A percentile compares a stretch with the other conserved stretches of the same genome.
Evolutionary conservation across 345 rosid genomes (phyloP).

Genomic region (Eutrema japonicum): DNA sequence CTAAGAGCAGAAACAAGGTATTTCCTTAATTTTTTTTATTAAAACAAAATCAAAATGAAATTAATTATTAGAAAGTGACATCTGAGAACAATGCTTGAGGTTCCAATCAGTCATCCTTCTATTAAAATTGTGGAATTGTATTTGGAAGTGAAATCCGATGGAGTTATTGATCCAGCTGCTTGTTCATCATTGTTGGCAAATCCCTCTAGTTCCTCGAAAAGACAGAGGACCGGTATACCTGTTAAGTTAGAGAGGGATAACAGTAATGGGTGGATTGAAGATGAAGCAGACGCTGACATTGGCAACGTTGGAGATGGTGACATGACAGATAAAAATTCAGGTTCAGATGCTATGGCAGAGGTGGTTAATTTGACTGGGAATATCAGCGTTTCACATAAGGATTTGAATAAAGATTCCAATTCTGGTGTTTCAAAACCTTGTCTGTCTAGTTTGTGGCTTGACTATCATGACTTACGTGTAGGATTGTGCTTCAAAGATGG

Average conservation of each 20-base stretch:
- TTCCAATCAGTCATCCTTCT: neutral
- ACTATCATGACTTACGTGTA: neutral
- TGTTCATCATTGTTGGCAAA: neutral
- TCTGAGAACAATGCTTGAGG: no score
- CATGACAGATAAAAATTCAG: neutral
- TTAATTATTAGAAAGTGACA: no score
- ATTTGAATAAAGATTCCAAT: neutral
- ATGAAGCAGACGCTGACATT: neutral
- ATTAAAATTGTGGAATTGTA: neutral
- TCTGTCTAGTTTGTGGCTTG: constrained; percentile 20
- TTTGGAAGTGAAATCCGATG: neutral
- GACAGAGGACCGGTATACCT: neutral
- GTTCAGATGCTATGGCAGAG: neutral
- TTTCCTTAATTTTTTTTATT: no score
- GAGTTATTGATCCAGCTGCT: neutral
- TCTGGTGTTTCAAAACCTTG: neutral
- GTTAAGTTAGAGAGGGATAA: constrained; percentile 24
- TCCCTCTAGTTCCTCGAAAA: neutral
- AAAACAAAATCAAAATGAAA: no score
- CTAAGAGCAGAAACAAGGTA: no score
- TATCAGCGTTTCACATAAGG: no score
- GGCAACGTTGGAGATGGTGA: neutral
- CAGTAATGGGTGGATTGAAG: neutral
- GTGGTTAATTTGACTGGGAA: neutral
- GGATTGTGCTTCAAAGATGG: constrained; percentile 20